Base-by-base conservation (phyloP, 2,329 filamentous ascomycete species). In the Aspergillus eucalypticola region DNA sequence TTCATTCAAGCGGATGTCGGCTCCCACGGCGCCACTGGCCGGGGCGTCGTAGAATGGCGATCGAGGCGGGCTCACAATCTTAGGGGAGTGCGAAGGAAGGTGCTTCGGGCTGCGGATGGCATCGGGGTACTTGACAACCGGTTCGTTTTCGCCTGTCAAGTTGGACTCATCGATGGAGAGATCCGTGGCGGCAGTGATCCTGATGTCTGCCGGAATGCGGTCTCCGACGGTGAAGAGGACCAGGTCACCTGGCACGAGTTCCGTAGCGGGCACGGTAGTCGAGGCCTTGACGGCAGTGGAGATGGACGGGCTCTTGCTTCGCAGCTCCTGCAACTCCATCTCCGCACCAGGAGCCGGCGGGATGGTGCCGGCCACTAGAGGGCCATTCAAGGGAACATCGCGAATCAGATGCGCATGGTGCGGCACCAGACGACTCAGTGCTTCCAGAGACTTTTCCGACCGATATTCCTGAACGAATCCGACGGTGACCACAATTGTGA, bases 391-490 rank as follows among this genome's bases (percentile, higher is more conserved):
- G 8, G 74, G 71, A 8, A 76, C 61, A 54, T 84, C 83, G 63
- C 96, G 88, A 61, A 99, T 91, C n/a, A 98, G 82, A 78, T 99
- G 93, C 29, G 96, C 95, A 74, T 93, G 92, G 74, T 98, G 96
- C 27, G 95, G 96, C 0, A 99, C 94, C 25, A 99, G 81, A 69
- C 95, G 91, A 72, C 90, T 97, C 67, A 99, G 81, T 19, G 95
- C 95, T 76, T 99, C 95, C 66, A 99, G 87, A 2, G 94, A 98
- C 77, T 99, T 96, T 75, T 99, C 95, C 7, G 95, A 98, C 60
- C 95, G 85, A 75, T 99, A 99, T 78, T 99, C 95, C 74, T 99
- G 95, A 55, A 98, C 87, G 69, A 99, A 99, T 2, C 94, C 95
- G 44, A 99, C 95, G 0, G 90, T 90, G 23, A 99, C 93, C 5